Percentiles rank a stretch among this genome's conserved stretches.
Evolutionary conservation across 306 rosid genomes (phyloP).

Genomic region (Vigna nakashimae): DNA sequence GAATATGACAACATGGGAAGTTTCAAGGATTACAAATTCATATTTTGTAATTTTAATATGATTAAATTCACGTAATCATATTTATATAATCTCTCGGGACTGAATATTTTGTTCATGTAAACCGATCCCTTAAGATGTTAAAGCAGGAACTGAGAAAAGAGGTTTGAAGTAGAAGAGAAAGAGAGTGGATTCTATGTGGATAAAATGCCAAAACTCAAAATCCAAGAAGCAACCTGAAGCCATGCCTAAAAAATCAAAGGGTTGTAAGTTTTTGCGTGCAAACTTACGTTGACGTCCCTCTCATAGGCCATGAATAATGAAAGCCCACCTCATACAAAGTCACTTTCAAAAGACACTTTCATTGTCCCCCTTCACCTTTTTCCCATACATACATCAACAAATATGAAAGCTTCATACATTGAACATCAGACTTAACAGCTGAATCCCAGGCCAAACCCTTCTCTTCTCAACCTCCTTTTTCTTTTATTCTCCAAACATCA

Average conservation of each 20-base stretch:
- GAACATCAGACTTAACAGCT: not conserved
- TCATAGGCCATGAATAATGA: constrained; percentile 19
- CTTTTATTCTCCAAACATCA: constrained; percentile 21
- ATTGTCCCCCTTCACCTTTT: constrained; percentile 42
- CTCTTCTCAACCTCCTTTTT: not conserved
- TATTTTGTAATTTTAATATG: no score
- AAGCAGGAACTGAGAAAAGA: not conserved
- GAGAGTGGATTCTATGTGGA: constrained; percentile 33
- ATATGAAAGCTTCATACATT: constrained; percentile 43
- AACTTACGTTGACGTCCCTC: constrained; percentile 23
- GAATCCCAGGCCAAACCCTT: not conserved
- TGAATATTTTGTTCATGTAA: no score
- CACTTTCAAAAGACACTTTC: constrained; percentile 54
- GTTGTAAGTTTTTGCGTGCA: constrained; percentile 37
- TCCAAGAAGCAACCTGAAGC: constrained; percentile 41
- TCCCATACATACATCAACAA: constrained; percentile 47
- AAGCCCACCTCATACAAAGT: constrained; percentile 38
- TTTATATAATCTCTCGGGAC: no score
- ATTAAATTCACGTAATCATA: no score
- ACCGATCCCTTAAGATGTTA: no score
- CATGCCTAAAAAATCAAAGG: not conserved
- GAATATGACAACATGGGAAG: no score
- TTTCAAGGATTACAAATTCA: no score
- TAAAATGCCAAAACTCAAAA: constrained; percentile 47
- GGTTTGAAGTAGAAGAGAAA: not conserved